Evolutionary conservation across 2,329 filamentous ascomycete genomes (phyloP), one percentile per base, ranked within the genome.

Genomic region (Metarhizium humberi): DNA sequence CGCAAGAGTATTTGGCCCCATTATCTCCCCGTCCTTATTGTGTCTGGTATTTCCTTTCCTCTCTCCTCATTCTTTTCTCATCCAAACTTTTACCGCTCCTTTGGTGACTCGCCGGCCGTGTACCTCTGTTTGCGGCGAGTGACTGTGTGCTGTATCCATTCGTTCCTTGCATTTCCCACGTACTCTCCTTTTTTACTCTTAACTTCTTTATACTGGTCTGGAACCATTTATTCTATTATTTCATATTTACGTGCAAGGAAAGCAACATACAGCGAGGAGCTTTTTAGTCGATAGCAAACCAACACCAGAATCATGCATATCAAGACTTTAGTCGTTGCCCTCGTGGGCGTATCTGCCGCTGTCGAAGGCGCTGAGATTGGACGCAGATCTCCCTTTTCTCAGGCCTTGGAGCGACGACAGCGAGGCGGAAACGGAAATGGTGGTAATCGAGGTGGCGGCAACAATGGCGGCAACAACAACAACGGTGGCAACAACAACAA

Each of bases 11-110:
- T 65, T 63, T 68, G 67, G 59, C 59, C 57, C 57, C 61, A 59
- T 57, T 57, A 61, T 63, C 62, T 61, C 63, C 66, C 68, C 68
- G 70, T 69, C 67, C 61, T 65, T 13, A 11, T 66, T 63, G 67
- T 69, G 67, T 71, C 72, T 75, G 74, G 72, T 76, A 73, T 73
- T 78, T 71, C 76, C 67, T 71, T n/a, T 76, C 67, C 71, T n/a
- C 6, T 51, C 32, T 46, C 14, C 10, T 53, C 30, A 48, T 50
- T 25, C 18, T 66, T 76, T 74, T 74, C 73, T 74, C 74, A 78
- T 77, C 75, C 10, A 52, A 53, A 43, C 16, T 52, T n/a, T 46
- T 8, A 42, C 46, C 54, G 51, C 50, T 58, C 53, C 53, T 53
- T 53, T 56, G 34, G 25, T 56, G 32, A 47, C 49, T 48, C 50